A percentile compares a stretch with the other conserved stretches of the same genome.
Evolutionary conservation across 139 green algal genomes (phyloP).

Genomic region (Parachlorella kessleri): DNA sequence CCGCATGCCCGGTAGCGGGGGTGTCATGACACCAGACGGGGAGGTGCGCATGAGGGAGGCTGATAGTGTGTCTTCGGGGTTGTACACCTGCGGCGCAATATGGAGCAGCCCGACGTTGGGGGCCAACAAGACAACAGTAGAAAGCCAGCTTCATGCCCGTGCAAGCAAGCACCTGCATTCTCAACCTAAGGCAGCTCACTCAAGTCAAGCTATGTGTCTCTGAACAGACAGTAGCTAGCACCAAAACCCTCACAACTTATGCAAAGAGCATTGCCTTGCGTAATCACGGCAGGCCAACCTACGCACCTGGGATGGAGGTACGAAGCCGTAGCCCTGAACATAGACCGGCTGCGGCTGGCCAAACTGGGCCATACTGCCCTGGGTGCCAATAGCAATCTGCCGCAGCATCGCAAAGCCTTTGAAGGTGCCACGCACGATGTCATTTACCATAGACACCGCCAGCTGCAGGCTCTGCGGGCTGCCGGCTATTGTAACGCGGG

Average conservation of each 20-base stretch:
- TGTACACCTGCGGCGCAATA: slow-evolving; percentile 25
- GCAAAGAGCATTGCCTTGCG: no score
- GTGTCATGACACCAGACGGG: slow-evolving; percentile 32
- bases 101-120: neutral
- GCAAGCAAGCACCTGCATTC: neutral
- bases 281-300: no score
- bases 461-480: slow-evolving; percentile 50
- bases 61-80: slow-evolving; percentile 15
- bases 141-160: neutral
- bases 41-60: slow-evolving; percentile 29
- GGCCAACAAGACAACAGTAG: neutral
- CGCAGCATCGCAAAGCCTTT: slow-evolving; percentile 70
- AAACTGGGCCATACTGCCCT: slow-evolving; percentile 8
- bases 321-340: slow-evolving; percentile 61
- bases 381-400: slow-evolving; percentile 42
- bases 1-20: slow-evolving; percentile 23
- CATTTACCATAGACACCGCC: slow-evolving; percentile 43
- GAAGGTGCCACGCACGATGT: slow-evolving; percentile 65
- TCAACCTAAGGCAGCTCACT: neutral
- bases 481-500: slow-evolving; percentile 85
- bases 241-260: no score
- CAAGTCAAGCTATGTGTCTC: neutral
- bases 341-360: slow-evolving; percentile 40
- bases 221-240: neutral
- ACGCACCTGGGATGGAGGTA: slow-evolving; percentile 53